Base-by-base conservation (phyloP, 106 monocot species). In the Xerophyta viscosa region DNA sequence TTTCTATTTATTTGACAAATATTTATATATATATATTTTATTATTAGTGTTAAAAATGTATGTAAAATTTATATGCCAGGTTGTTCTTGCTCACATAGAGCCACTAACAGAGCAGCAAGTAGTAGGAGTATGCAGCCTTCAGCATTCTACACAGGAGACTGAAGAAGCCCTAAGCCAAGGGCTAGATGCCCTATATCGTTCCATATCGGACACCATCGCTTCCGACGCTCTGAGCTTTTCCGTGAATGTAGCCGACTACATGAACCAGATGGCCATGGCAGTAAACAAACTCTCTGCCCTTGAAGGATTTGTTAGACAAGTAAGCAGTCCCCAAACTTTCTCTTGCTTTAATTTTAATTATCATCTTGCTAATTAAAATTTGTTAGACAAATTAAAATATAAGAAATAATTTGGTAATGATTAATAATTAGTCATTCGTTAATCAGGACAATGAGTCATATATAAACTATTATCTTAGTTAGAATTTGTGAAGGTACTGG, bases 121-220 rank as follows among this genome's bases (percentile, higher is more conserved):
- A 58, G n/a, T 96, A 14, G 84, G 73, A 2, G 71, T 96, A 12
- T 88, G 69, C 29, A 55, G 64, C 4, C 67, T 88, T 24, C 88
- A 85, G 28, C 88, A 88, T 28, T 88, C 88, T 13, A 76, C 73
- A 19, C 88, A 84, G 8, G 84, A 88, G 56, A 71, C 84, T 17
- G 94, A 96, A 48, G 94, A 96, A 45, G 81, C 94, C 13, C 78
- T 96, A 3, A 88, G 57, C 46, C 94, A 88, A 54, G 94, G 94
- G 21, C 78, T 88, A 4, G 94, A 84, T 24, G 72, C 84, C 20
- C 94, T 88, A 1, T 27, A 88, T 69, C 80, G 66, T 11, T 88
- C 88, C 4, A 70, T 96, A 15, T 78, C 84, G 0, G 88, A 85
- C 47, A 74, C 88, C 21, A 60, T 88, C 24, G 37, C 76, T 50